A percentile compares a stretch with the other conserved stretches of the same genome.
Evolutionary conservation across 768 basidiomycete species (phyloP).

Genomic region (Suillus americanus): DNA sequence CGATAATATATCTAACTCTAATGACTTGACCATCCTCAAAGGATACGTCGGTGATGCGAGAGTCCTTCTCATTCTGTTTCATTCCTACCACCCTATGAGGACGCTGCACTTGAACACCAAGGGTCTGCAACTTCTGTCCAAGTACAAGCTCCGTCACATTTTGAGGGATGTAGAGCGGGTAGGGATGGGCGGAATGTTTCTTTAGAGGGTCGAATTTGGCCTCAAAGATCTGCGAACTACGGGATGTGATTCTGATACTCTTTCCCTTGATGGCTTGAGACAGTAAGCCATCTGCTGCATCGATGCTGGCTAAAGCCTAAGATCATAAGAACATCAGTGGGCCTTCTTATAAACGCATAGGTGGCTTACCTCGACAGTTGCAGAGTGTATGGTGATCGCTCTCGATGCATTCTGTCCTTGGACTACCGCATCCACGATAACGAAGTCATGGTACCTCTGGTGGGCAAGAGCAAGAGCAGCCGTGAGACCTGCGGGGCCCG

Average conservation of each 20-base stretch:
- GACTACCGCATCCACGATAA: constrained; percentile 36
- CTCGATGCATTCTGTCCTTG: constrained; percentile 36
- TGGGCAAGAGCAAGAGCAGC: constrained; percentile 46
- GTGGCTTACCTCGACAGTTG: constrained; percentile 44
- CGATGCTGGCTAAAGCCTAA: constrained; percentile 43
- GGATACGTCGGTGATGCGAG: constrained; percentile 34
- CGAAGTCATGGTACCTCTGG: constrained; percentile 25
- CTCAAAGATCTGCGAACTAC: constrained; percentile 24
- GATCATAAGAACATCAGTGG: constrained; percentile 19
- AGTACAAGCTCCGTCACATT: constrained; percentile 43
- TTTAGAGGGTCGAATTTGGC: constrained; percentile 35
- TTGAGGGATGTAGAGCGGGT: constrained; percentile 42
- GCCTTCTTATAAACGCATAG: neutral
- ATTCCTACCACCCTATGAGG: constrained; percentile 41
- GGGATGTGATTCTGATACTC: constrained; percentile 30
- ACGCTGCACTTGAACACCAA: constrained; percentile 35
- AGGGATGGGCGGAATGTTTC: constrained; percentile 44
- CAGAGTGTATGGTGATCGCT: constrained; percentile 43
- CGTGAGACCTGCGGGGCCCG: constrained; percentile 49
- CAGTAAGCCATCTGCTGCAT: constrained; percentile 37
- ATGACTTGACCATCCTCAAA: constrained; percentile 49
- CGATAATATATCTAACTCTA: constrained; percentile 45
- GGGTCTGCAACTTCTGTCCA: constrained; percentile 30
- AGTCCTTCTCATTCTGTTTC: constrained; percentile 26
- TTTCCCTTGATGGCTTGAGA: constrained; percentile 26